Base-by-base conservation (phyloP, 2,329 filamentous ascomycete species). In the Cercospora zeina region DNA sequence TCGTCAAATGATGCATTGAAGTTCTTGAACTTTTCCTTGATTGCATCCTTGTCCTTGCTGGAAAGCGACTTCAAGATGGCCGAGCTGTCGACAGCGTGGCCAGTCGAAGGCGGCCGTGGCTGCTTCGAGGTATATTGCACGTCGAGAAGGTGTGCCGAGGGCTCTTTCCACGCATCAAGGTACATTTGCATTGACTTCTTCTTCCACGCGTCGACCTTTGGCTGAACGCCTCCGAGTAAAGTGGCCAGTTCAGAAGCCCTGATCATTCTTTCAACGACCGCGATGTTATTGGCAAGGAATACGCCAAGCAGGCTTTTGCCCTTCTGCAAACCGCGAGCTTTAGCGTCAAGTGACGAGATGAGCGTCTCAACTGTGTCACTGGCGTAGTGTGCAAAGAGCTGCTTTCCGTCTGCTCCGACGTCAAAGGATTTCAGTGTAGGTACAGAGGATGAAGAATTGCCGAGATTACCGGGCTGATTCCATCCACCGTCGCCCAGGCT, bases 1-100 rank as follows among this genome's bases (percentile, higher is more conserved):
- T 96, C 93, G 67, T 99, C 95, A 73, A 99, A 99, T 49, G 85
- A 87, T 8, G 84, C 81, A 75, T 99, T 99, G 81, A 99, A 99
- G 45, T 87, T 86, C 70, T 89, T 87, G 77, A 97, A 99, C 77
- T 97, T 97, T 76, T 91, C 87, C 78, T 99, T 99, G 78, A 97
- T 96, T 62, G 87, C 88, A 74, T 99, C 95, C 76, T 93, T 96
- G 73, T 99, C 95, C 75, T 96, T 97, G 71, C 88, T 91, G 50
- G 85, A 87, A 2, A 97, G 81, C 0, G 85, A 85, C 76, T 96
- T 96, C 63, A 97, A 82, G 62, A 97, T 89, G 0, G 89, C 89
- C 14, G 87, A 87, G 1, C 90, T 95, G 75, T 97, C 93, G 51
- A 87, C 81, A 21, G 77, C 76, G 9, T 76, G 74, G n/a, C 85